Percentiles rank a stretch among this genome's conserved stretches.
phyloP scores from a whole-genome alignment of 306 rosid species.

The Cotoneaster glaucophyllus region DNA sequence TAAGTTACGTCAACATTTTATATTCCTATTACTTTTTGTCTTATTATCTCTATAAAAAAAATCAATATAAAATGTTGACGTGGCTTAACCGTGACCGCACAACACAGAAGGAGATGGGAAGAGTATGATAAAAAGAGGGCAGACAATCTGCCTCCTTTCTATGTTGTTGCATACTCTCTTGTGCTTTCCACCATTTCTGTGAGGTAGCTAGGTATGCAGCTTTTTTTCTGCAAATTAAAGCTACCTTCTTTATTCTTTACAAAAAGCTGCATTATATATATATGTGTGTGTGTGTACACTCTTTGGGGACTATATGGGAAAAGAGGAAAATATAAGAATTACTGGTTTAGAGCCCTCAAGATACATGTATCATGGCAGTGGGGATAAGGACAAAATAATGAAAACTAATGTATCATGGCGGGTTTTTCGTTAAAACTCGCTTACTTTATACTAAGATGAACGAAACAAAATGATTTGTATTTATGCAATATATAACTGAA shows the following conservation, averaged over 20 bases:
- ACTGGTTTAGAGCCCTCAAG: neutral
- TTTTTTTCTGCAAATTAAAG: neutral
- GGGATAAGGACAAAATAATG: too few species aligned
- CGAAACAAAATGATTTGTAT: slow-evolving; percentile 1
- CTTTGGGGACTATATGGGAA: neutral
- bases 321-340: neutral
- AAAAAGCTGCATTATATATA: neutral
- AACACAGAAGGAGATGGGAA: too few species aligned
- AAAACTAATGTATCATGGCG: too few species aligned
- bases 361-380: neutral
- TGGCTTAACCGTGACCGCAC: too few species aligned
- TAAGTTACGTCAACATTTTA: too few species aligned
- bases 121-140: too few species aligned
- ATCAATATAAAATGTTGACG: too few species aligned
- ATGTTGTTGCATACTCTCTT: neutral
- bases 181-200: neutral
- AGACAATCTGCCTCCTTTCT: too few species aligned
- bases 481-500: neutral
- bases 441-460: neutral
- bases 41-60: too few species aligned
- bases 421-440: too few species aligned
- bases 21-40: too few species aligned
- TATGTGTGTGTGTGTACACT: too few species aligned
- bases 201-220: neutral
- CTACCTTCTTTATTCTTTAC: neutral